Percentiles rank a stretch among this genome's conserved stretches.
phyloP scores from a whole-genome alignment of 352 stramenopile genomes.

The Phytophthora rubi region DNA sequence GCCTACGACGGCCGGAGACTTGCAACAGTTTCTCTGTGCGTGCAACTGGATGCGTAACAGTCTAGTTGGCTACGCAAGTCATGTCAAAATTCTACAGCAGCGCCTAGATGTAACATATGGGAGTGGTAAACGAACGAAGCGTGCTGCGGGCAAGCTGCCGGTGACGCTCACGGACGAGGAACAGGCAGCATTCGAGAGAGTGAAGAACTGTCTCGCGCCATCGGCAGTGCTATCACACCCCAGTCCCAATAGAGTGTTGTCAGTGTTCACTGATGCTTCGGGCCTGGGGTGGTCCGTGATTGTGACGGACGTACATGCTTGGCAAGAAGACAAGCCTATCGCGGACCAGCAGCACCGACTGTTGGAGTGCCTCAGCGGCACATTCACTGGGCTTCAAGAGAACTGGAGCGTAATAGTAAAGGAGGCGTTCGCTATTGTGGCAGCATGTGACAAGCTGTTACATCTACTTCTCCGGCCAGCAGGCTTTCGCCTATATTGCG shows the following conservation, averaged over 20 bases:
- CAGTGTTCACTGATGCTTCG: background rate
- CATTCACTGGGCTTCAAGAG: background rate
- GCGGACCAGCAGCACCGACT: constrained; percentile 1
- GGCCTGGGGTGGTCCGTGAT: background rate
- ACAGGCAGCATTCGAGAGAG: background rate
- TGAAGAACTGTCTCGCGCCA: background rate
- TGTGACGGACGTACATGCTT: constrained; percentile 1
- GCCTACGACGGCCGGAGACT: constrained; percentile 2
- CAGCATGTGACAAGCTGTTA: constrained; percentile 18
- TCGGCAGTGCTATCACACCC: background rate
- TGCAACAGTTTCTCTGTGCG: constrained; percentile 16
- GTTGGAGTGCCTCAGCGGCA: background rate
- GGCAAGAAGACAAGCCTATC: background rate
- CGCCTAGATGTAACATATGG: constrained; percentile 1
- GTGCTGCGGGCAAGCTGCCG: background rate
- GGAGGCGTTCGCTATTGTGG: constrained; percentile 22
- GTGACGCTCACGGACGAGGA: constrained; percentile 6
- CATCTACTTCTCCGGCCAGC: constrained; percentile 9
- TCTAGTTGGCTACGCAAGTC: background rate
- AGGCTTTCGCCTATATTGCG: constrained; percentile 12
- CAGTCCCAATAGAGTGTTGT: constrained; percentile 2
- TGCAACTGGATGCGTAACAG: constrained; percentile 16
- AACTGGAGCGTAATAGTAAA: constrained; percentile 23
- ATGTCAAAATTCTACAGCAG: background rate
- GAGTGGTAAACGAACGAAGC: constrained; percentile 6